phyloP scores from a whole-genome alignment of 306 rosid species.

The Boehmeria nivea region DNA sequence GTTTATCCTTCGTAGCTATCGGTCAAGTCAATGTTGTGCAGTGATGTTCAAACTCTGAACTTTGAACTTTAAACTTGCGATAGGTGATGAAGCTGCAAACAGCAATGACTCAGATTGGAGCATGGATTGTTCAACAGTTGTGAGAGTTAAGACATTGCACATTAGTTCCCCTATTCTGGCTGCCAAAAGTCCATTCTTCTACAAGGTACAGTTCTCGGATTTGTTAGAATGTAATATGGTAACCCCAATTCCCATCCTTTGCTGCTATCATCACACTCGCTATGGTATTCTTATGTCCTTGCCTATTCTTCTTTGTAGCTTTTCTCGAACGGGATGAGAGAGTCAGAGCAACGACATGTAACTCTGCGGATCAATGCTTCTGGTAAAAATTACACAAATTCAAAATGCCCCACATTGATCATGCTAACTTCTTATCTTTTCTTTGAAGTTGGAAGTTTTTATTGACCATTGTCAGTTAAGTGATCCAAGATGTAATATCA shows the following conservation, averaged over 20 bases:
- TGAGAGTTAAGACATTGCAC: slow-evolving; percentile 73
- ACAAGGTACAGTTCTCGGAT: slow-evolving; percentile 75
- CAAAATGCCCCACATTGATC: too few species aligned
- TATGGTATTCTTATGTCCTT: slow-evolving; percentile 10
- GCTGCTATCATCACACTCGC: slow-evolving; percentile 3
- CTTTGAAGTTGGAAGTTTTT: too few species aligned
- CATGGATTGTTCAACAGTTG: slow-evolving; percentile 65
- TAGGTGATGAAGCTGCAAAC: slow-evolving; percentile 83
- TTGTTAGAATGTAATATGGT: not conserved
- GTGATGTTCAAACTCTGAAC: not conserved
- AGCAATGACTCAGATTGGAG: slow-evolving; percentile 73
- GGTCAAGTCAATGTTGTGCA: not conserved
- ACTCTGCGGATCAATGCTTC: slow-evolving; percentile 81
- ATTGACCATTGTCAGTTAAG: too few species aligned
- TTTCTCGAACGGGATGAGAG: slow-evolving; percentile 96
- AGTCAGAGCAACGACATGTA: slow-evolving; percentile 88
- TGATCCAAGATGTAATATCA: slow-evolving; percentile 18
- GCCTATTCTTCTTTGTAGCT: slow-evolving; percentile 37
- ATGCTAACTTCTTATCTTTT: too few species aligned
- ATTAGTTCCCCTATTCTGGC: slow-evolving; percentile 99
- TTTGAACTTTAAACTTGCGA: slow-evolving; percentile 4
- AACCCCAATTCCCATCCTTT: not conserved
- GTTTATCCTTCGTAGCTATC: not conserved
- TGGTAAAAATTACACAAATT: too few species aligned
- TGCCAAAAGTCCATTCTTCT: slow-evolving; percentile 96